Percentiles rank a stretch among this genome's conserved stretches.
phyloP scores from a whole-genome alignment of 148 eudicot genomes.

The Cornus kousa region DNA sequence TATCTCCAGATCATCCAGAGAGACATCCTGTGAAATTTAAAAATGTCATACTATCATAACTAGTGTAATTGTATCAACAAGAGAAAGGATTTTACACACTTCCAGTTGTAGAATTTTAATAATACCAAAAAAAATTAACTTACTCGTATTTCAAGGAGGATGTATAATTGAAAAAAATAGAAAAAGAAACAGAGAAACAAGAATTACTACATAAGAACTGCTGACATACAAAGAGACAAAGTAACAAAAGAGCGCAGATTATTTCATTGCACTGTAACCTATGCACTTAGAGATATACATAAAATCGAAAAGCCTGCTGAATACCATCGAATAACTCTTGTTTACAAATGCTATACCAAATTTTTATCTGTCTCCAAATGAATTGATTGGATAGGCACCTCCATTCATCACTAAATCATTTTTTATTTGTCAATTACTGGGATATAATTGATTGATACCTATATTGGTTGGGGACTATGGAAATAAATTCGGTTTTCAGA shows the following conservation, averaged over 20 bases:
- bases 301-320: background rate
- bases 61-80: background rate
- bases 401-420: background rate
- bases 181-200: background rate
- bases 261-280: background rate
- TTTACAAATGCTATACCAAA: background rate
- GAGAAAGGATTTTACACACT: background rate
- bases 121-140: too few relatives aligned
- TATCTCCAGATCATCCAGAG: constrained; percentile 77
- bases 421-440: too few relatives aligned
- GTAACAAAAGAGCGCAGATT: background rate
- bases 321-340: background rate
- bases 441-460: too few relatives aligned
- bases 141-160: background rate
- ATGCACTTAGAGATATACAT: background rate
- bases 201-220: too few relatives aligned
- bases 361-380: too few relatives aligned
- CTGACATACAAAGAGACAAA: background rate
- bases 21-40: constrained; percentile 59
- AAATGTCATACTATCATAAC: background rate
- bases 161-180: background rate
- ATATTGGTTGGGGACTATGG: too few relatives aligned
- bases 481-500: background rate
- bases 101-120: too few relatives aligned
- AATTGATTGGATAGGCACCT: background rate